Evolutionary conservation across 2,329 filamentous ascomycete species (phyloP), one percentile per base, ranked within the genome.

Genomic region (Phaeophleospora eucalypticola): DNA sequence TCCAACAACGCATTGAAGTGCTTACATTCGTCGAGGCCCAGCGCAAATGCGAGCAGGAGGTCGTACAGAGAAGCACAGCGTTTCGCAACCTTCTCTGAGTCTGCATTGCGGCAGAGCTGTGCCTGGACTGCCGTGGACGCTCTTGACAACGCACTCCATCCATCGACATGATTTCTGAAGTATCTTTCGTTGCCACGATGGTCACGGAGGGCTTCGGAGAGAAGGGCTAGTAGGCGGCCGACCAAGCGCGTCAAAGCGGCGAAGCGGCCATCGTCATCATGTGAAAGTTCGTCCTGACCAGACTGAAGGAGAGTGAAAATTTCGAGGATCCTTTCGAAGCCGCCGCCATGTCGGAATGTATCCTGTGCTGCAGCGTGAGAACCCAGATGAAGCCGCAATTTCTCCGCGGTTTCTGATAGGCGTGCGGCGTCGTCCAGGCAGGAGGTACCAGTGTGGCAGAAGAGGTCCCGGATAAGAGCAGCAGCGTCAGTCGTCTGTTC

Each of bases 181-280:
- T 91, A 96, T 58, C 87, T 81, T 61, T 84, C 80, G 68, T 97
- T 98, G 16, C 90, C 91, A 38, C 84, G 77, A 66, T 97, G 89
- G 37, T 82, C 82, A 44, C 82, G 80, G 55, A 98, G 78, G 12
- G 83, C 82, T 39, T 85, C 84, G 1, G 86, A 84, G 20, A 97
- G 71, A 12, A 93, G 80, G 24, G 19, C 36, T 27, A 64, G 44
- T 16, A 54, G 17, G 37, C 51, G 40, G 10, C 14, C 43, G 41
- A 45, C 40, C 43, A 39, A 39, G 38, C 34, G 39, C 10, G 16
- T 20, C 29, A 29, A 43, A 39, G 40, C 35, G 15, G 40, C 36
- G 34, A 32, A 37, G 20, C 27, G 35, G 10, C 15, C 39, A 20
- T 44, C 32, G 32, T 39, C 46, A 24, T 16, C 18, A 36, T 39